Conservation (phyloP, 495 filamentous ascomycete species). For the Talaromyces trachyspermus region DNA sequence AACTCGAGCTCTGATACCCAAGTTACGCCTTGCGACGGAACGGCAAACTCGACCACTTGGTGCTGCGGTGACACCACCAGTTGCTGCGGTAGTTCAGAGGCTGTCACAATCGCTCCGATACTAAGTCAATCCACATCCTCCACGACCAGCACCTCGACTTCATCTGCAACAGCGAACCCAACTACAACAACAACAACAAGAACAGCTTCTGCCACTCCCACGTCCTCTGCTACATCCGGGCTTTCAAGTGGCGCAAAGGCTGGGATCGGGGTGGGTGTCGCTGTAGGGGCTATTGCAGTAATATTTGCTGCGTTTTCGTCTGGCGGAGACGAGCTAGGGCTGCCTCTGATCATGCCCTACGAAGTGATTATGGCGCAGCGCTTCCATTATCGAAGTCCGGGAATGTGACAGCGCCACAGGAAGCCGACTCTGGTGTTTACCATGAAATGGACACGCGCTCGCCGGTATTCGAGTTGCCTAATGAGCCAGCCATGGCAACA, state of each 20-base stretch:
- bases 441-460: too few relatives aligned
- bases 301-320: too few relatives aligned
- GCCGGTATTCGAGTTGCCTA: too few relatives aligned
- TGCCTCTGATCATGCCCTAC: too few relatives aligned
- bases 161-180: background rate
- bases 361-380: too few relatives aligned
- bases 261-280: slow-evolving; percentile 38
- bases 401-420: too few relatives aligned
- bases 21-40: background rate
- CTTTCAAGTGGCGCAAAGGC: slow-evolving; percentile 32
- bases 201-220: background rate
- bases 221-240: slow-evolving; percentile 5
- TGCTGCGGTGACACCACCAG: background rate
- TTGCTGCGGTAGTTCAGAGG: background rate
- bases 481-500: too few relatives aligned
- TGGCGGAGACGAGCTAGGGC: too few relatives aligned
- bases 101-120: background rate
- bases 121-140: background rate
- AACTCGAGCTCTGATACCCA: background rate
- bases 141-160: background rate
- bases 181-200: background rate
- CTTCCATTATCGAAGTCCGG: too few relatives aligned
- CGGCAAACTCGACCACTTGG: background rate
- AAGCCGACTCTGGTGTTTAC: too few relatives aligned
- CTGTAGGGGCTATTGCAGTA: slow-evolving; percentile 23